These are phyloP conservation scores for Suillus fuscotomentosus DNA, from an alignment of 768 basidiomycete genomes.

Conservation along the genomic window DNA sequence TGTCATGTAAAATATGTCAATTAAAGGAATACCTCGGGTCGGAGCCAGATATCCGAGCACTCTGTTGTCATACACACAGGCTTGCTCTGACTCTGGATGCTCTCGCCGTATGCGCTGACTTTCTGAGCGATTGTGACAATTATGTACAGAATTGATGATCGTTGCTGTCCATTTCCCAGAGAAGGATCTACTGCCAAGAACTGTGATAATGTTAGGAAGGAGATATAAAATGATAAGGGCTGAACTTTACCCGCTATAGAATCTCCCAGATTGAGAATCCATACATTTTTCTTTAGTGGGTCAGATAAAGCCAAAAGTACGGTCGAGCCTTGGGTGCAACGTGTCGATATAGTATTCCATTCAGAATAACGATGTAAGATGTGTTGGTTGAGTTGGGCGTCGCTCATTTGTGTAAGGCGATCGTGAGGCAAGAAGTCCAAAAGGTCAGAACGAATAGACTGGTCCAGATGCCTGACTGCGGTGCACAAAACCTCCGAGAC, in stretches of 20 bases:
- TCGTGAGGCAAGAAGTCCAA: constrained; percentile 41
- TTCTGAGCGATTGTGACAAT: constrained; percentile 28
- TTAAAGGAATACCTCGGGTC: constrained; percentile 31
- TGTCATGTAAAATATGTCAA: background rate
- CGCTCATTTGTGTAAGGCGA: constrained; percentile 33
- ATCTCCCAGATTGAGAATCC: constrained; percentile 35
- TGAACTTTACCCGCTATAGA: constrained; percentile 30
- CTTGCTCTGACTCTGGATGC: constrained; percentile 26
- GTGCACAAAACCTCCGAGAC: constrained; percentile 39
- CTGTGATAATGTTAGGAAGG: constrained; percentile 12
- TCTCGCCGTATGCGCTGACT: constrained; percentile 26
- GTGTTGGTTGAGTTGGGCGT: constrained; percentile 38
- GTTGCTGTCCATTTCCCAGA: constrained; percentile 20
- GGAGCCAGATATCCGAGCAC: constrained; percentile 39
- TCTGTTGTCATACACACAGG: constrained; percentile 30
- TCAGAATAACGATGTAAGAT: constrained; percentile 35
- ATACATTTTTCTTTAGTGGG: constrained; percentile 25
- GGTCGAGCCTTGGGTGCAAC: constrained; percentile 33
- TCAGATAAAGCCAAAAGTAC: constrained; percentile 32
- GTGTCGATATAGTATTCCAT: constrained; percentile 34
- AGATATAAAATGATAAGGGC: background rate
- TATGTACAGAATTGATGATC: constrained; percentile 28
- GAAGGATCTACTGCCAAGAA: constrained; percentile 21
- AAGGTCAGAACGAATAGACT: constrained; percentile 42
- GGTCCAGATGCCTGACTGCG: constrained; percentile 41